These are phyloP conservation scores for Pseudogymnoascus pannorum DNA, from an alignment of 2,329 filamentous ascomycete species.

Conservation along the genomic window DNA sequence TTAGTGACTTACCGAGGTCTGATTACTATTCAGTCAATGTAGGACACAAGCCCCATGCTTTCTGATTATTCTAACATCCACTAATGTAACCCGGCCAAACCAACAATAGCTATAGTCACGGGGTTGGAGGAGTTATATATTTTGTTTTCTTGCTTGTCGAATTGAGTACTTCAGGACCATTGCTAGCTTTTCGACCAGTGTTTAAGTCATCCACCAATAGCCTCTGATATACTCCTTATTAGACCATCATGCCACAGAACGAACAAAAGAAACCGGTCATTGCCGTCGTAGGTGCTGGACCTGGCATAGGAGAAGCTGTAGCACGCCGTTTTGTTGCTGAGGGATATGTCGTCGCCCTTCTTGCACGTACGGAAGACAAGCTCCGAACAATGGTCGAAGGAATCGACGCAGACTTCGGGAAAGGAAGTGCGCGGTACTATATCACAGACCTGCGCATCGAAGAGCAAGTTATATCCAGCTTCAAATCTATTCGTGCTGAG, in stretches of 20 bases:
- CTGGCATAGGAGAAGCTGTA: slow-evolving; percentile 19
- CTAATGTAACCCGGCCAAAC: not conserved
- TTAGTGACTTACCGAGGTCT: slow-evolving; percentile 1
- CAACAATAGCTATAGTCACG: not conserved
- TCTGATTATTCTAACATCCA: not conserved
- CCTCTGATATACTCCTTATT: not conserved
- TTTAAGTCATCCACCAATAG: not conserved
- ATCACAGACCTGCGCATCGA: slow-evolving; percentile 18
- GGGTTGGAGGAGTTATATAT: not conserved
- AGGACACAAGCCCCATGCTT: not conserved
- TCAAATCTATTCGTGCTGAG: slow-evolving; percentile 20
- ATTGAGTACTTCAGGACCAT: not conserved
- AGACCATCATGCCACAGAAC: slow-evolving; percentile 13
- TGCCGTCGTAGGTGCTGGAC: slow-evolving; percentile 18
- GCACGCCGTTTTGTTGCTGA: slow-evolving; percentile 17
- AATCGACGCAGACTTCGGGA: slow-evolving; percentile 14
- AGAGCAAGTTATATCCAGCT: slow-evolving; percentile 13
- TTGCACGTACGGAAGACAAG: slow-evolving; percentile 19
- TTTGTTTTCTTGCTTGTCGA: not conserved
- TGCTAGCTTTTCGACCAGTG: not conserved
- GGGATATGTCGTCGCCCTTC: slow-evolving; percentile 17
- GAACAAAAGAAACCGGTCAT: slow-evolving; percentile 15
- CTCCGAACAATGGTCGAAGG: slow-evolving; percentile 16
- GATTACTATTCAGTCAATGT: not conserved
- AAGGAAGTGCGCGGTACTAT: slow-evolving; percentile 16